Conservation (phyloP, 1,139 yeast species). For the Taphrina sp. region DNA sequence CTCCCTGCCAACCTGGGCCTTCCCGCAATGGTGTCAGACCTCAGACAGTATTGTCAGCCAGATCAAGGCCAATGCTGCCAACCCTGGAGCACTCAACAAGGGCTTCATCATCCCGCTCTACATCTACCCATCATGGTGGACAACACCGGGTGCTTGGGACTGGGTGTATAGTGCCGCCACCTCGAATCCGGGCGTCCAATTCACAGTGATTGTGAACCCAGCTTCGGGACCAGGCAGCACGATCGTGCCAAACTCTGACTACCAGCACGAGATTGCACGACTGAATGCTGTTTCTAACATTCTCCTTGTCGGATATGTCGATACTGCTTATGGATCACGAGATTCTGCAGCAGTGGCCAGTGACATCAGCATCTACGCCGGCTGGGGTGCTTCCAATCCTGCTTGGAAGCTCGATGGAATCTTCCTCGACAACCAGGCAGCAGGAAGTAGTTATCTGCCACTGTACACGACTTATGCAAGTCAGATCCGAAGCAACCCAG, state of each 20-base stretch:
- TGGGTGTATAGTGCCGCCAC: constrained; percentile 15
- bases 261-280: constrained; percentile 9
- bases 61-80: background rate
- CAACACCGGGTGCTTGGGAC: constrained; percentile 19
- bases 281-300: constrained; percentile 12
- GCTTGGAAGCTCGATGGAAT: constrained; percentile 4
- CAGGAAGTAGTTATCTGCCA: constrained; percentile 1
- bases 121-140: constrained; percentile 26
- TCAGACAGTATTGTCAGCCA: constrained; percentile 3
- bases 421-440: constrained; percentile 20
- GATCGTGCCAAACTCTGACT: constrained; percentile 11
- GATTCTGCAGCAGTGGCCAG: constrained; percentile 3
- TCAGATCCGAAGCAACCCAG: constrained; percentile 6
- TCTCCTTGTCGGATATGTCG: constrained; percentile 10
- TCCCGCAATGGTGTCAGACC: constrained; percentile 13
- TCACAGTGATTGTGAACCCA: constrained; percentile 16
- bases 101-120: constrained; percentile 18
- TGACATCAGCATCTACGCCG: constrained; percentile 17
- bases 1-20: constrained; percentile 14
- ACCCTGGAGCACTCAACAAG: background rate
- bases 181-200: background rate
- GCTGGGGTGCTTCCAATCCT: background rate
- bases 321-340: constrained; percentile 9
- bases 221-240: constrained; percentile 9
- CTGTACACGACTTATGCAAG: constrained; percentile 7